phyloP scores from a whole-genome alignment of 345 rosid species.

The Rhodamnia rubescens region DNA sequence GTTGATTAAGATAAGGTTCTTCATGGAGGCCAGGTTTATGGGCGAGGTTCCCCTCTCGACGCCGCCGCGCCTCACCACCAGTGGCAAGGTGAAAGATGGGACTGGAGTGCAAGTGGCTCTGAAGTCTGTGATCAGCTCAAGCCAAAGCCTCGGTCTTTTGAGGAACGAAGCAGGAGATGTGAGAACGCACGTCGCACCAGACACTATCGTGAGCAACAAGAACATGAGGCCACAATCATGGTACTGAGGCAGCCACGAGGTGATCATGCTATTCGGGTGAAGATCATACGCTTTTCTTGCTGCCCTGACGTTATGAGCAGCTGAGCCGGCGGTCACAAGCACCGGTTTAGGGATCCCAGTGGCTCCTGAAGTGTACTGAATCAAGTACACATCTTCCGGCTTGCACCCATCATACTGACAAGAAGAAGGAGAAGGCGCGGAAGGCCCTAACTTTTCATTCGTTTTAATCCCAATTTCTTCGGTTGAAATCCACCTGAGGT shows the following conservation, averaged over 20 bases:
- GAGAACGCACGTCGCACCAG: constrained; percentile 50
- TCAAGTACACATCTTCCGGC: constrained; percentile 34
- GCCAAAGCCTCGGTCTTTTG: constrained; percentile 43
- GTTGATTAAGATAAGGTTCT: constrained; percentile 44
- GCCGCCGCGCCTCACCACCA: constrained; percentile 43
- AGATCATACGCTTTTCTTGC: constrained; percentile 52
- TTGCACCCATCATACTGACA: constrained; percentile 20
- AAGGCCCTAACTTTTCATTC: background rate
- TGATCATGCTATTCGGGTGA: constrained; percentile 33
- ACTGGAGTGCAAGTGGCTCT: constrained; percentile 52
- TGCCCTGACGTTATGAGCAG: constrained; percentile 49
- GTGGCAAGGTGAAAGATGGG: constrained; percentile 52
- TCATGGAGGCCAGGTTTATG: constrained; percentile 27
- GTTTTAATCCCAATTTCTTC: constrained; percentile 11
- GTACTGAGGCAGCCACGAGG: constrained; percentile 59
- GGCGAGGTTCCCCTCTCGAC: constrained; percentile 5
- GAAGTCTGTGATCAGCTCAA: constrained; percentile 36
- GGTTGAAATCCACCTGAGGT: constrained; percentile 33
- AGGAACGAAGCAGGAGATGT: constrained; percentile 32
- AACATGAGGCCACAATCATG: constrained; percentile 65
- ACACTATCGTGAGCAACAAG: constrained; percentile 31
- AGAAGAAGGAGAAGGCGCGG: background rate
- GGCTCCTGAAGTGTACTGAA: constrained; percentile 64
- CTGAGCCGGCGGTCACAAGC: constrained; percentile 49
- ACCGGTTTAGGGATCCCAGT: constrained; percentile 61